phyloP scores from a whole-genome alignment of 2,329 filamentous ascomycete species.

The Botrytis pseudocinerea region DNA sequence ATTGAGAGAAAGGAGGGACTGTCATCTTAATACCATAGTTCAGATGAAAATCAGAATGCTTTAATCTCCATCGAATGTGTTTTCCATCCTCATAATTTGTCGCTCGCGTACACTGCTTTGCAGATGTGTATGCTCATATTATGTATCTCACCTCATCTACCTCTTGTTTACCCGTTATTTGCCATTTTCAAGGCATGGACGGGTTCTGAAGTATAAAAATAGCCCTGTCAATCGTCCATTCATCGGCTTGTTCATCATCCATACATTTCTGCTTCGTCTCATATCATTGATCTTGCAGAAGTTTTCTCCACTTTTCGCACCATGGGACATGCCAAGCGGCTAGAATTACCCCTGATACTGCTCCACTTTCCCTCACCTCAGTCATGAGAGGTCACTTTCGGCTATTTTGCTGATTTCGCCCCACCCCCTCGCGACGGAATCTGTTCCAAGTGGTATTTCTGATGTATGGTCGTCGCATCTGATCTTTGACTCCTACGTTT shows the following conservation, averaged over 20 bases:
- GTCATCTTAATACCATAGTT: neutral
- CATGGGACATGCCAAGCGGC: conserved; percentile 9
- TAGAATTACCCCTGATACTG: conserved; percentile 6
- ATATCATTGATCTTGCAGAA: neutral
- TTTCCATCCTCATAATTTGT: neutral
- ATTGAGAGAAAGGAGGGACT: neutral
- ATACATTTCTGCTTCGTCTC: conserved; percentile 17
- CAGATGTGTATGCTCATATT: neutral
- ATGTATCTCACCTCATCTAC: neutral
- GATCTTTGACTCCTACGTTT: conserved; percentile 7
- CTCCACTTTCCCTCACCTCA: conserved; percentile 1
- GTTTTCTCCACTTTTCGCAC: conserved; percentile 1
- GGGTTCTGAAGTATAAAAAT: neutral
- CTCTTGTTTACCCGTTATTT: neutral
- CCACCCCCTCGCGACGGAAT: conserved; percentile 7
- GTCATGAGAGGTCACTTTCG: conserved; percentile 5
- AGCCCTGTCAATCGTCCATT: conserved; percentile 6
- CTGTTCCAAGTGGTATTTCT: conserved; percentile 11
- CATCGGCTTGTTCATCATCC: neutral
- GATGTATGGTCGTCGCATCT: neutral
- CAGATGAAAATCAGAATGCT: neutral
- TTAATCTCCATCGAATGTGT: neutral
- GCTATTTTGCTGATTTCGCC: neutral
- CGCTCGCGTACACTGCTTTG: neutral
- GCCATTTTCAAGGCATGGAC: neutral